Evolutionary conservation across 2,329 filamentous ascomycete genomes (phyloP).

Genomic region (Davidsoniella australis): DNA sequence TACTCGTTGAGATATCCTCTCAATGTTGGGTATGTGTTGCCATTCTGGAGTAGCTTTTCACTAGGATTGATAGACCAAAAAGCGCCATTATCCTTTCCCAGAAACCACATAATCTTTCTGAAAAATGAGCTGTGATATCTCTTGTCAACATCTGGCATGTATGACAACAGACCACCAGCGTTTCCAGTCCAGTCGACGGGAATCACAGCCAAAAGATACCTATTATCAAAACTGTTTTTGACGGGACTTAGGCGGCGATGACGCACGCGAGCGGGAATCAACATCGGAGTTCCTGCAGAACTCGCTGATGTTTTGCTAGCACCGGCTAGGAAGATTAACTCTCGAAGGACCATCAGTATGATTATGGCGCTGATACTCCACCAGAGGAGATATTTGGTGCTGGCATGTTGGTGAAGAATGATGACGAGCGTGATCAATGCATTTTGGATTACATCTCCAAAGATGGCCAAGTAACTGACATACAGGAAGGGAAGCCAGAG

Average conservation of each 20-base stretch:
- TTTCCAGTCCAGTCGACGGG: constrained; percentile 45
- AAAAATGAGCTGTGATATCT: not conserved
- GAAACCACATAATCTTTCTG: not conserved
- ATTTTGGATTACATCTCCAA: too few species aligned
- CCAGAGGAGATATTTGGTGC: too few species aligned
- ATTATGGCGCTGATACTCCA: too few species aligned
- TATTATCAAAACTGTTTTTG: constrained; percentile 51
- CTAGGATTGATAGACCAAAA: constrained; percentile 45
- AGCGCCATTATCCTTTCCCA: constrained; percentile 10
- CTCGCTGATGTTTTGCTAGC: not conserved
- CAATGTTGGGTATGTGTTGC: constrained; percentile 25
- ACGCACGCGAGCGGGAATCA: not conserved
- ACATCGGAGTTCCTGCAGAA: not conserved
- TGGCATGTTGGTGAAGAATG: too few species aligned
- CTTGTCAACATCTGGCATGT: constrained; percentile 15
- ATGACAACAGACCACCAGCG: constrained; percentile 38
- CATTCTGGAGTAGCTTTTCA: constrained; percentile 41
- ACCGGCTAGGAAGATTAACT: not conserved
- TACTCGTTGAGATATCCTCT: constrained; percentile 44
- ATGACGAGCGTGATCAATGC: too few species aligned
- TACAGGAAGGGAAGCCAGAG: too few species aligned
- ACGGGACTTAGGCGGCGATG: constrained; percentile 51
- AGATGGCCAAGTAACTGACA: too few species aligned
- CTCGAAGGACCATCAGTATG: too few species aligned
- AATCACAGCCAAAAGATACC: constrained; percentile 52